Evolutionary conservation across 2,329 filamentous ascomycete genomes (phyloP).

Genomic region (Tothia fuscella): DNA sequence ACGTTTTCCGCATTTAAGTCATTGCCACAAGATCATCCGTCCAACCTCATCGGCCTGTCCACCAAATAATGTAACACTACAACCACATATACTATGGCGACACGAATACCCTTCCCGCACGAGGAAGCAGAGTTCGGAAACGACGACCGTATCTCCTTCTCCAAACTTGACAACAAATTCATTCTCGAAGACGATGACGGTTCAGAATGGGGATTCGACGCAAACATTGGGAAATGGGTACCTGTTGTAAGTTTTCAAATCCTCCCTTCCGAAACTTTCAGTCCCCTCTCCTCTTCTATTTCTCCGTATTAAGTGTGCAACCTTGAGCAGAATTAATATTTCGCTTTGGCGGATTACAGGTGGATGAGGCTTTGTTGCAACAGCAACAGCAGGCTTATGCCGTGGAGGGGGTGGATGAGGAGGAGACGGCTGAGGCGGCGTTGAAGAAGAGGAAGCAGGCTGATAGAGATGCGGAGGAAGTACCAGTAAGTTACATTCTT

Average conservation of each 20-base stretch:
- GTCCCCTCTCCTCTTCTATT: constrained; percentile 15
- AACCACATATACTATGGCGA: too few relatives aligned
- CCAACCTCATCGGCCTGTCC: too few relatives aligned
- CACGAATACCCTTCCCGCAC: constrained; percentile 11
- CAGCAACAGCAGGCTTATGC: constrained; percentile 51
- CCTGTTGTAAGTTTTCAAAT: constrained; percentile 50
- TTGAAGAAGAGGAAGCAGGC: constrained; percentile 37
- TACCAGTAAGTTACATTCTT: constrained; percentile 12
- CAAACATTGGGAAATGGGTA: constrained; percentile 61
- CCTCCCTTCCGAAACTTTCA: too few relatives aligned
- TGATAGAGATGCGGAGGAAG: constrained; percentile 23
- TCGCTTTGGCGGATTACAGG: too few relatives aligned
- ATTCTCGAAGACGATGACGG: constrained; percentile 75
- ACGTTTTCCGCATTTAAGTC: too few relatives aligned
- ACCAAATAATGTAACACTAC: too few relatives aligned
- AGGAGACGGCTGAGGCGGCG: constrained; percentile 35
- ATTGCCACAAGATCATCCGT: too few relatives aligned
- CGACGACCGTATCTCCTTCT: constrained; percentile 62
- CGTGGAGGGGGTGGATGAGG: constrained; percentile 47
- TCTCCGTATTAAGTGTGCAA: neutral
- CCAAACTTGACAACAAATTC: constrained; percentile 69
- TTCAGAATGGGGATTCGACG: constrained; percentile 73
- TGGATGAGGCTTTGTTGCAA: constrained; percentile 48
- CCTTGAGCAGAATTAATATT: constrained; percentile 2
- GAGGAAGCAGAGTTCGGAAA: constrained; percentile 14